phyloP scores from a whole-genome alignment of 441 rosid species.

The Isatis lusitanica region DNA sequence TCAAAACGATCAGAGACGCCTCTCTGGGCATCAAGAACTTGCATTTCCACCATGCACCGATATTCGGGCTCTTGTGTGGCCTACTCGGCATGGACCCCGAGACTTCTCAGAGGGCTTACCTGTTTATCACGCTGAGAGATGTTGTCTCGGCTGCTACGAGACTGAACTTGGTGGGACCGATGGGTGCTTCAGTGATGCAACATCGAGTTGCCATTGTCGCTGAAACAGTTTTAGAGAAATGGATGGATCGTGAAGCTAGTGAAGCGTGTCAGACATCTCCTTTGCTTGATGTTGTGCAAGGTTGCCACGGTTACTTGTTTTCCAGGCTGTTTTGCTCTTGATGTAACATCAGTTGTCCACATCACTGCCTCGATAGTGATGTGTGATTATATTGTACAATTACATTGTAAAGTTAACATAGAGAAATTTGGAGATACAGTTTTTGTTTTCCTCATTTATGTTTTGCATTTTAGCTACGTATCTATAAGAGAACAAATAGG shows the following conservation, averaged over 20 bases:
- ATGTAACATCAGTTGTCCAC: constrained; percentile 9
- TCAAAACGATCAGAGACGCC: constrained; percentile 55
- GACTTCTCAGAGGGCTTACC: constrained; percentile 72
- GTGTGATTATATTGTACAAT: not conserved
- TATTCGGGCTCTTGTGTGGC: constrained; percentile 84
- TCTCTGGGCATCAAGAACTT: constrained; percentile 41
- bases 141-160: constrained; percentile 79
- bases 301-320: constrained; percentile 78
- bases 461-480: not conserved
- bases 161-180: constrained; percentile 74
- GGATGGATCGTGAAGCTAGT: constrained; percentile 60
- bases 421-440: not conserved
- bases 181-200: constrained; percentile 79
- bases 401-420: too few species aligned
- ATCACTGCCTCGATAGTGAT: not conserved
- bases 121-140: constrained; percentile 79
- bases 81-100: constrained; percentile 61
- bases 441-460: too few species aligned
- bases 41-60: constrained; percentile 74
- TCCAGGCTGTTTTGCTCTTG: constrained; percentile 84
- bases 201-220: constrained; percentile 64
- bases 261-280: constrained; percentile 89
- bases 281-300: constrained; percentile 72
- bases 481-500: not conserved
- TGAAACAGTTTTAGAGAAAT: constrained; percentile 52